Conservation (phyloP, 202 grass and related monocot genomes). For the Zoysia matrella region DNA sequence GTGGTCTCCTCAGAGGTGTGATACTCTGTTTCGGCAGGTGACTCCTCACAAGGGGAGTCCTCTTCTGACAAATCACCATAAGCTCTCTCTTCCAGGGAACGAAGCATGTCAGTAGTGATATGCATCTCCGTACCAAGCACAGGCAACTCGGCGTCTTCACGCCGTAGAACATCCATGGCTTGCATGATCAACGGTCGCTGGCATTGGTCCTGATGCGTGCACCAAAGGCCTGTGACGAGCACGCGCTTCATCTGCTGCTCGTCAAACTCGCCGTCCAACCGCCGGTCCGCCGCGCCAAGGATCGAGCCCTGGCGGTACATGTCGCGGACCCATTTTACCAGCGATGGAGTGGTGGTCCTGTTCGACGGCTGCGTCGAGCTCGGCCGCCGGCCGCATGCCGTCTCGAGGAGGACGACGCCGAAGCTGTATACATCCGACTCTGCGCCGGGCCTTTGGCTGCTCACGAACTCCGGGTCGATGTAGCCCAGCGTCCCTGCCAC, state of each 20-base stretch:
- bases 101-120: not conserved
- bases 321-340: slow-evolving; percentile 34
- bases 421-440: slow-evolving; percentile 66
- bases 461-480: slow-evolving; percentile 53
- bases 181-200: slow-evolving; percentile 43
- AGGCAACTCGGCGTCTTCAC: slow-evolving; percentile 4
- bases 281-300: slow-evolving; percentile 44
- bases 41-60: not conserved
- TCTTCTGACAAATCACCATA: not conserved
- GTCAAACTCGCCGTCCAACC: slow-evolving; percentile 41
- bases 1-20: not conserved
- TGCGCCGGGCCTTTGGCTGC: slow-evolving; percentile 16
- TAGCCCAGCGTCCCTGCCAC: slow-evolving; percentile 54
- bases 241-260: slow-evolving; percentile 38
- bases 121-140: not conserved
- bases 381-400: no score
- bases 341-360: no score
- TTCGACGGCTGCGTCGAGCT: no score
- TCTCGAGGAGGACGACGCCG: slow-evolving; percentile 58
- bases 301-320: slow-evolving; percentile 27
- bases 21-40: not conserved
- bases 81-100: no score
- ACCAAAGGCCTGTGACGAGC: slow-evolving; percentile 58
- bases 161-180: slow-evolving; percentile 47
- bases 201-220: slow-evolving; percentile 43